phyloP scores from a whole-genome alignment of 257 asterid species.

The Lithospermum erythrorhizon region DNA sequence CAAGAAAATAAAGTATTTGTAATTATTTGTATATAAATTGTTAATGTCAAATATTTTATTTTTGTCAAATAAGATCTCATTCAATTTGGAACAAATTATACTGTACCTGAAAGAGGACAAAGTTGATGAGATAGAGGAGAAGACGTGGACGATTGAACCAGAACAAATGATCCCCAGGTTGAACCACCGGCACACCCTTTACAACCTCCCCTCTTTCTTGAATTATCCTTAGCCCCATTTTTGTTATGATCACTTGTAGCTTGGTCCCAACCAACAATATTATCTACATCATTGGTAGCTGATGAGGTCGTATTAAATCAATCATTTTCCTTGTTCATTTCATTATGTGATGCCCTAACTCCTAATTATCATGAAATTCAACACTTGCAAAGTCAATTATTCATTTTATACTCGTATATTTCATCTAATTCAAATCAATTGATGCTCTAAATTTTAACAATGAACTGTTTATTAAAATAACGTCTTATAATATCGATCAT shows the following conservation, averaged over 20 bases:
- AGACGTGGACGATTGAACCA: constrained; percentile 57
- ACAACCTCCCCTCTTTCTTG: constrained; percentile 56
- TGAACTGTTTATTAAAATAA: too few species aligned
- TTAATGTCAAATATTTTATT: too few species aligned
- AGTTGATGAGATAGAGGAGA: constrained; percentile 47
- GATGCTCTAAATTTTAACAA: too few species aligned
- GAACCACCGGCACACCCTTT: constrained; percentile 42
- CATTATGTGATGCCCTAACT: neutral
- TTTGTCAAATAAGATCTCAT: too few species aligned
- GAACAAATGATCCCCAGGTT: constrained; percentile 53
- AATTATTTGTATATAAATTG: too few species aligned
- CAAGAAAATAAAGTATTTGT: too few species aligned
- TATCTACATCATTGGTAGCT: constrained; percentile 21
- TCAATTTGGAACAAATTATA: too few species aligned
- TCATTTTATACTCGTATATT: neutral
- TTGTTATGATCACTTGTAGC: constrained; percentile 51
- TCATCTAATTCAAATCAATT: too few species aligned
- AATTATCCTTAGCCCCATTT: constrained; percentile 45
- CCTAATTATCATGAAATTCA: neutral
- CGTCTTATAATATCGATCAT: too few species aligned
- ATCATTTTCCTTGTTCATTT: too few species aligned
- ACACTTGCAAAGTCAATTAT: neutral
- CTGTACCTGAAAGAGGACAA: constrained; percentile 52
- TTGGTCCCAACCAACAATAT: constrained; percentile 52
- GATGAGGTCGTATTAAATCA: too few species aligned